These are phyloP conservation scores for Phytophthora citrophthora DNA, from an alignment of 352 stramenopile genomes.

Conservation along the genomic window DNA sequence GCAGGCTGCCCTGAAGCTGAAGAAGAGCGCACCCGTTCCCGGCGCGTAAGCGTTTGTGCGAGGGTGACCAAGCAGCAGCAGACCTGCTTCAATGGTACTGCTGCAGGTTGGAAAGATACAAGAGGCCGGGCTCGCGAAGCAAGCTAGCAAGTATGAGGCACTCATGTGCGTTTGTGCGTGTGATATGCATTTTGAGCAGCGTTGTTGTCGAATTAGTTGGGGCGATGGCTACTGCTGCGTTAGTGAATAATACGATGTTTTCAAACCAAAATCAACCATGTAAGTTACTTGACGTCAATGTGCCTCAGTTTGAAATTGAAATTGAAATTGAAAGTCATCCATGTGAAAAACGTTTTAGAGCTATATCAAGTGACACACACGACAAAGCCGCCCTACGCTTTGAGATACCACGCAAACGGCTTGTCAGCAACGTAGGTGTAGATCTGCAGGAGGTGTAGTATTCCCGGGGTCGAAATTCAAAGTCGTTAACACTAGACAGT, in stretches of 20 bases:
- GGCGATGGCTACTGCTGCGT: slow-evolving; percentile 15
- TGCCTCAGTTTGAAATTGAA: too few species aligned
- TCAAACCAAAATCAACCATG: too few species aligned
- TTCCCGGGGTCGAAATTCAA: too few species aligned
- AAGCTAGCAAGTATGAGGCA: slow-evolving; percentile 17
- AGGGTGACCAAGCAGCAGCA: background rate
- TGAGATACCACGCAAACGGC: slow-evolving; percentile 64
- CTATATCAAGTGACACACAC: background rate
- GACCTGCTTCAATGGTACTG: slow-evolving; percentile 1
- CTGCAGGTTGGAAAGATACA: slow-evolving; percentile 1
- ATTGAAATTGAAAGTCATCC: background rate
- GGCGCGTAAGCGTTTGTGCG: slow-evolving; percentile 3
- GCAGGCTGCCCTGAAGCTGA: slow-evolving; percentile 29
- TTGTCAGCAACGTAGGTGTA: slow-evolving; percentile 77
- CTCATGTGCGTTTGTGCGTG: slow-evolving; percentile 16
- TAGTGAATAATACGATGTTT: slow-evolving; percentile 11
- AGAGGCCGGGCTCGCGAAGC: slow-evolving; percentile 16
- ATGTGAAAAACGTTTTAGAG: slow-evolving; percentile 1
- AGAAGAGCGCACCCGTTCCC: slow-evolving; percentile 28
- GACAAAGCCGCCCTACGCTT: slow-evolving; percentile 15
- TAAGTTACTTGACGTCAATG: too few species aligned
- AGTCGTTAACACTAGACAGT: too few species aligned
- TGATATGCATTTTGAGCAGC: slow-evolving; percentile 7
- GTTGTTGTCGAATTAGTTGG: slow-evolving; percentile 20
- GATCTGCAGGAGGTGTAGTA: slow-evolving; percentile 24